A percentile compares a stretch with the other conserved stretches of the same genome.
These are phyloP conservation scores for Mortierella alpina DNA, from an alignment of 192 early-diverging fungal species.

Conservation along the genomic window DNA sequence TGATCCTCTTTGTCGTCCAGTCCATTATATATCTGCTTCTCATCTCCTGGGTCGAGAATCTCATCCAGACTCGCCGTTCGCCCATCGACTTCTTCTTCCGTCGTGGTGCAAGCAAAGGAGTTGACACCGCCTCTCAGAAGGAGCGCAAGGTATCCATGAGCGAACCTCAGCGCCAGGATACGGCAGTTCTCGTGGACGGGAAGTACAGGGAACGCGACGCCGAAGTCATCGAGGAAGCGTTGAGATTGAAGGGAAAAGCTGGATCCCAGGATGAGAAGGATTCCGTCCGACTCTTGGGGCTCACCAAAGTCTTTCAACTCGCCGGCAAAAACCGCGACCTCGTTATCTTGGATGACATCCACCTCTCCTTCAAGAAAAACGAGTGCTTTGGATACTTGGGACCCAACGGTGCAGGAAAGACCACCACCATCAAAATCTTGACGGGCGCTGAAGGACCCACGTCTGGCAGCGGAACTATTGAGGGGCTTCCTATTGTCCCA, in stretches of 20 bases:
- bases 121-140: neutral
- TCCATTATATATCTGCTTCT: conserved; percentile 54
- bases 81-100: conserved; percentile 33
- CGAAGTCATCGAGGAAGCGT: conserved; percentile 41
- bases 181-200: conserved; percentile 27
- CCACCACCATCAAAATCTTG: conserved; percentile 59
- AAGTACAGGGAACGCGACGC: conserved; percentile 45
- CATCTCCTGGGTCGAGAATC: conserved; percentile 45
- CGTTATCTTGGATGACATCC: conserved; percentile 54
- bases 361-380: conserved; percentile 56
- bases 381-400: conserved; percentile 65
- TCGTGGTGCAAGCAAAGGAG: neutral
- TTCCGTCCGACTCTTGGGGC: conserved; percentile 45
- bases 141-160: neutral
- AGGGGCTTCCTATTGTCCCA: conserved; percentile 40
- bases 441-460: conserved; percentile 52
- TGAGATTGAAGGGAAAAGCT: conserved; percentile 29
- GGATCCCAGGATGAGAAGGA: conserved; percentile 38
- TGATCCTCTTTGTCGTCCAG: conserved; percentile 72
- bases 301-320: conserved; percentile 32
- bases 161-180: conserved; percentile 1
- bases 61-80: conserved; percentile 41
- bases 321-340: conserved; percentile 37
- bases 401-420: conserved; percentile 73
- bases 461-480: conserved; percentile 41